A percentile compares a stretch with the other conserved stretches of the same genome.
Conservation (phyloP, 2,329 filamentous ascomycete genomes). For the Trichoderma koningiopsis region DNA sequence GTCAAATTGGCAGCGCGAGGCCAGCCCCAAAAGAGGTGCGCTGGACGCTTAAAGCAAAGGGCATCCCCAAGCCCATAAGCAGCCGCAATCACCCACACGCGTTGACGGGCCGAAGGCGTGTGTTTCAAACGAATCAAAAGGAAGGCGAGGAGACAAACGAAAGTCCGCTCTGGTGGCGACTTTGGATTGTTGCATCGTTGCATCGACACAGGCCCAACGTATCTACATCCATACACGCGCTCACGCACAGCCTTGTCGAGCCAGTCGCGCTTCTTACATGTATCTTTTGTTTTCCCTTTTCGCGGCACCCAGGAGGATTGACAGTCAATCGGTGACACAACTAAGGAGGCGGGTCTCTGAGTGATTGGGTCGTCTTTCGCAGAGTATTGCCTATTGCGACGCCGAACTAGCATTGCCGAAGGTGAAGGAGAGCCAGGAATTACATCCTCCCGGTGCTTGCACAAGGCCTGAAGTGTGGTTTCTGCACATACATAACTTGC, state of each 20-base stretch:
- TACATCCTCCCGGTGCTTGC: background rate
- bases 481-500: background rate
- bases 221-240: background rate
- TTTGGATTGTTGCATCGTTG: conserved; percentile 12
- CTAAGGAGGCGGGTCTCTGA: conserved; percentile 5
- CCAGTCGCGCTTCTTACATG: background rate
- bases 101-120: conserved; percentile 6
- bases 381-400: background rate
- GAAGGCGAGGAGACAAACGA: background rate
- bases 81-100: background rate
- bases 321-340: background rate
- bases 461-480: background rate
- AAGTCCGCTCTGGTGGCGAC: background rate
- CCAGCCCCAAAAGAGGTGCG: background rate
- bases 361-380: background rate
- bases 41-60: conserved; percentile 18
- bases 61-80: conserved; percentile 14
- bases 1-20: background rate
- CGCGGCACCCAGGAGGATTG: background rate
- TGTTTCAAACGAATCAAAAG: background rate
- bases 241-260: background rate
- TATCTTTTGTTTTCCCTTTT: background rate
- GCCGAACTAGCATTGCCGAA: conserved; percentile 9
- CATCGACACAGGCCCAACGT: background rate
- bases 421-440: background rate